These are phyloP conservation scores for Macrotyloma uniflorum DNA, from an alignment of 306 rosid genomes.

Conservation along the genomic window DNA sequence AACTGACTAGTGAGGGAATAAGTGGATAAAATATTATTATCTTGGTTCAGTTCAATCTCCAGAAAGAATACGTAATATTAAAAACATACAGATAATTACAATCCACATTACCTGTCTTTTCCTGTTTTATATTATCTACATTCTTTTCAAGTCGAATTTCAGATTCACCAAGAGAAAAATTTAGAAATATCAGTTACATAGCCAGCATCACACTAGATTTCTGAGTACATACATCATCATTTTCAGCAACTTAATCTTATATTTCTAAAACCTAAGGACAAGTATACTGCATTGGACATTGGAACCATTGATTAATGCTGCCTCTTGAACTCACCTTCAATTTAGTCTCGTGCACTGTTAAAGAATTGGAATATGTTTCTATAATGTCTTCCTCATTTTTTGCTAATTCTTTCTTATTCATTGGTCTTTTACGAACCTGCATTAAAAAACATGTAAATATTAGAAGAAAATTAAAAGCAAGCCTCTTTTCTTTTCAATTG, in stretches of 20 bases:
- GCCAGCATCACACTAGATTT: slow-evolving; percentile 4
- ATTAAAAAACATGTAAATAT: slow-evolving; percentile 19
- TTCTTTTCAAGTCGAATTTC: slow-evolving; percentile 11
- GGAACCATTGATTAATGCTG: background rate
- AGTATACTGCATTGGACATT: background rate
- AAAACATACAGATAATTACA: slow-evolving; percentile 1
- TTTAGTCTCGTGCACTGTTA: slow-evolving; percentile 95
- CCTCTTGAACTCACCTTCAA: slow-evolving; percentile 64
- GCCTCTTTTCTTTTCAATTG: background rate
- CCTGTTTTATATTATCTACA: slow-evolving; percentile 6
- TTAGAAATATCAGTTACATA: slow-evolving; percentile 17
- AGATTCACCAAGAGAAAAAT: slow-evolving; percentile 10
- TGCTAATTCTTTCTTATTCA: slow-evolving; percentile 88
- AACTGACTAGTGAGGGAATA: background rate
- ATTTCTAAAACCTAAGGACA: background rate
- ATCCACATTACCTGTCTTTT: background rate
- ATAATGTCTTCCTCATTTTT: slow-evolving; percentile 96
- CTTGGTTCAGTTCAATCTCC: background rate
- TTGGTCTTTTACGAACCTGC: slow-evolving; percentile 98
- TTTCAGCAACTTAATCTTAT: slow-evolving; percentile 8
- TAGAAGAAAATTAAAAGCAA: slow-evolving; percentile 14
- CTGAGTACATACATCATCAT: background rate
- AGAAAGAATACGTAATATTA: background rate
- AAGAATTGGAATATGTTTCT: slow-evolving; percentile 73
- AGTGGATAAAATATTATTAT: background rate